These are phyloP conservation scores for Bruguiera gymnorhiza DNA, from an alignment of 345 rosid genomes.

Conservation along the genomic window DNA sequence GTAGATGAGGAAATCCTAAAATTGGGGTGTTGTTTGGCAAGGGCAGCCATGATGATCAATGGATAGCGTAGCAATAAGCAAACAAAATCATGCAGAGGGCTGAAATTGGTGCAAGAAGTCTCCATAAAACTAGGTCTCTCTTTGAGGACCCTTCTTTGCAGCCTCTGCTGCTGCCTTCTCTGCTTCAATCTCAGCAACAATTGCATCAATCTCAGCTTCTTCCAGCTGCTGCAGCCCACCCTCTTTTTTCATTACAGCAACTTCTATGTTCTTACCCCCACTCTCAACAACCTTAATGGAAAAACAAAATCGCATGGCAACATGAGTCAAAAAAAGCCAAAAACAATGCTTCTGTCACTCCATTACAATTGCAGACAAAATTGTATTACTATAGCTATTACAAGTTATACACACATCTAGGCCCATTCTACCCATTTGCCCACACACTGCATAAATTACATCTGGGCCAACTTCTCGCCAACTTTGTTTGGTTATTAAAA, in stretches of 20 bases:
- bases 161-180: slow-evolving; percentile 94
- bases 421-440: too few relatives aligned
- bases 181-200: slow-evolving; percentile 82
- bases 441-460: too few relatives aligned
- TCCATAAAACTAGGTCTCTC: not conserved
- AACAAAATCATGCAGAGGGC: not conserved
- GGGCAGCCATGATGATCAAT: not conserved
- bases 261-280: slow-evolving; percentile 94
- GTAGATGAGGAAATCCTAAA: too few relatives aligned
- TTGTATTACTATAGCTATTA: not conserved
- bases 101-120: not conserved
- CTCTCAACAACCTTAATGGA: slow-evolving; percentile 68
- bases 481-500: too few relatives aligned
- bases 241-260: slow-evolving; percentile 73
- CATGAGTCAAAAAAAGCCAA: not conserved
- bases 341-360: not conserved
- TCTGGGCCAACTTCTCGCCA: too few relatives aligned
- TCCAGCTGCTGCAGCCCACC: slow-evolving; percentile 64
- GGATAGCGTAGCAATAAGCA: not conserved
- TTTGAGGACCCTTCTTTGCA: slow-evolving; percentile 69
- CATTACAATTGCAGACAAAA: not conserved
- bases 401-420: too few relatives aligned
- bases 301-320: not conserved
- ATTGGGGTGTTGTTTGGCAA: not conserved
- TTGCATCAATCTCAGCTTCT: slow-evolving; percentile 72